Evolutionary conservation across 2,329 filamentous ascomycete genomes (phyloP).

Genomic region (Curvularia sp.): DNA sequence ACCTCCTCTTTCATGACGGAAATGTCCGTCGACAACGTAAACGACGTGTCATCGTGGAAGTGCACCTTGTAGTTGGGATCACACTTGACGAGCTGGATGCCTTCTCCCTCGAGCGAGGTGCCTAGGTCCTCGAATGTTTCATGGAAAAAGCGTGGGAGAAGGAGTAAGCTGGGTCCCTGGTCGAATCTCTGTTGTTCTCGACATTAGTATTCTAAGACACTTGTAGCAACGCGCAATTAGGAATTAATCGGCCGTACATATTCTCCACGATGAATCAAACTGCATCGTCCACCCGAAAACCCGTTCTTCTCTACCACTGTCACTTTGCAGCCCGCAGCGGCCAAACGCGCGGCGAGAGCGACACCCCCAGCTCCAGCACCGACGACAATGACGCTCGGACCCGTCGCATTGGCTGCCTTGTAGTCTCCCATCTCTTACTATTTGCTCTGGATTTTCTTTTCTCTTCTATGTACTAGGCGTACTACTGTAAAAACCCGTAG

Average conservation of each 20-base stretch:
- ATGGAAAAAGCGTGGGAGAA: constrained; percentile 73
- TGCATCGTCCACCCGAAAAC: constrained; percentile 75
- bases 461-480: background rate
- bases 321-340: constrained; percentile 73
- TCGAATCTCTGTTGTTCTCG: constrained; percentile 65
- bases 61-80: constrained; percentile 78
- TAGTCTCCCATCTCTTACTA: constrained; percentile 19
- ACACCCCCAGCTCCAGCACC: constrained; percentile 76
- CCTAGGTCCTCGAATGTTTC: constrained; percentile 73
- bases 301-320: constrained; percentile 80
- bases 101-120: constrained; percentile 69
- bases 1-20: constrained; percentile 74
- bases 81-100: constrained; percentile 73
- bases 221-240: background rate
- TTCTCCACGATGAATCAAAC: constrained; percentile 65
- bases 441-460: background rate
- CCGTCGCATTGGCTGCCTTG: constrained; percentile 13
- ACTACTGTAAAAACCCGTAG: too few relatives aligned
- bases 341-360: constrained; percentile 73
- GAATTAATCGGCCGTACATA: constrained; percentile 53
- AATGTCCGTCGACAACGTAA: constrained; percentile 71
- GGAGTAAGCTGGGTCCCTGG: constrained; percentile 75
- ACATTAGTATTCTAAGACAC: background rate
- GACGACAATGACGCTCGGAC: constrained; percentile 46
- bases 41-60: constrained; percentile 71